These are phyloP conservation scores for Salix udensis DNA, from an alignment of 345 rosid species.

Conservation along the genomic window DNA sequence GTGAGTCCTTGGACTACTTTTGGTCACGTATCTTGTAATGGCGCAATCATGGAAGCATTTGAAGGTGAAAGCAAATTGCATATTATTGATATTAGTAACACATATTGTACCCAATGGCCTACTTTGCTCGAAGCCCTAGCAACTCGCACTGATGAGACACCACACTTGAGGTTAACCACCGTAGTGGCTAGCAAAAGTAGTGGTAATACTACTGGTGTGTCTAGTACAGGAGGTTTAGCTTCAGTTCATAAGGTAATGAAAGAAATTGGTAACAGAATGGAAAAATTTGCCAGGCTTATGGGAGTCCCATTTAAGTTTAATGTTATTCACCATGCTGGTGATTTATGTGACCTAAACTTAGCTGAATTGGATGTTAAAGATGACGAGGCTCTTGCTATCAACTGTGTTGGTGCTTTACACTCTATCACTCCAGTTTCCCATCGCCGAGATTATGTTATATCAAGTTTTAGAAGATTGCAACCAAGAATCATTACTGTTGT, in stretches of 20 bases:
- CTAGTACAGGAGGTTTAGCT: constrained; percentile 28
- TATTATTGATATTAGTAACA: constrained; percentile 81
- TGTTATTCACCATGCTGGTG: constrained; percentile 73
- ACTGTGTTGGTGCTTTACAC: constrained; percentile 65
- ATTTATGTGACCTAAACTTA: constrained; percentile 59
- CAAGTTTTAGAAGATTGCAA: constrained; percentile 52
- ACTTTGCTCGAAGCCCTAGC: constrained; percentile 96
- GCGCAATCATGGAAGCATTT: constrained; percentile 88
- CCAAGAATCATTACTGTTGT: constrained; percentile 76
- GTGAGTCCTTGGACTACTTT: constrained; percentile 96
- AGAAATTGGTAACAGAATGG: constrained; percentile 88
- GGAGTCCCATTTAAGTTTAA: constrained; percentile 91
- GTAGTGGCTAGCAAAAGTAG: constrained; percentile 41
- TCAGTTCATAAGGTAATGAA: constrained; percentile 69
- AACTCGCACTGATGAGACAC: constrained; percentile 86
- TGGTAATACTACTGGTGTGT: constrained; percentile 8
- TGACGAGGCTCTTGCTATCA: constrained; percentile 80
- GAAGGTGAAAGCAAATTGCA: constrained; percentile 78
- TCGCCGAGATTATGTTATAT: constrained; percentile 61
- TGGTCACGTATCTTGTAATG: constrained; percentile 92
- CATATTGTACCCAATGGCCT: constrained; percentile 98
- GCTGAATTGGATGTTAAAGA: constrained; percentile 44
- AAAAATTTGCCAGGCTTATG: constrained; percentile 92
- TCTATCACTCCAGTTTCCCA: constrained; percentile 43
- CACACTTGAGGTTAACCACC: constrained; percentile 69